A percentile compares a stretch with the other conserved stretches of the same genome.
phyloP scores from a whole-genome alignment of 352 stramenopile genomes.

The Bremia lactucae region DNA sequence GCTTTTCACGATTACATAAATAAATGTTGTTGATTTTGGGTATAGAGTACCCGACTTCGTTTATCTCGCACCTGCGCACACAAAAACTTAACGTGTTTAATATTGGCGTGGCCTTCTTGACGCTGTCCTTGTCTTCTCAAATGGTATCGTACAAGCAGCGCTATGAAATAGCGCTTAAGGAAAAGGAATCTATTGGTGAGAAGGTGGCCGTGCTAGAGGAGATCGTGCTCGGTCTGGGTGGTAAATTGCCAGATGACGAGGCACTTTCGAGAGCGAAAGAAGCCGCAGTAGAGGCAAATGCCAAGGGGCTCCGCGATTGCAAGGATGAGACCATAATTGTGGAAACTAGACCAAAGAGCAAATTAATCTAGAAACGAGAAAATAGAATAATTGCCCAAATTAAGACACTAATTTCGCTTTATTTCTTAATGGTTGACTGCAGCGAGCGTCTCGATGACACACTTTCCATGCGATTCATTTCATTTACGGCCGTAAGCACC shows the following conservation, averaged over 20 bases:
- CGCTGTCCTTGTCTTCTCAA: conserved; percentile 76
- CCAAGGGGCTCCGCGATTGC: conserved; percentile 11
- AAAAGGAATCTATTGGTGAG: conserved; percentile 34
- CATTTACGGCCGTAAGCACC: conserved; percentile 94
- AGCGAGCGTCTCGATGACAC: conserved; percentile 70
- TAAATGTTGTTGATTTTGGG: not conserved
- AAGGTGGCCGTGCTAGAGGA: conserved; percentile 48
- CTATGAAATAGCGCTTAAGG: conserved; percentile 25
- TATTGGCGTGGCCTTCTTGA: conserved; percentile 74
- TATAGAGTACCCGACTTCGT: conserved; percentile 71
- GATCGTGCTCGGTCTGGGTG: conserved; percentile 51
- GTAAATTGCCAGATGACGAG: conserved; percentile 44
- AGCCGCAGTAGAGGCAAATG: conserved; percentile 32
- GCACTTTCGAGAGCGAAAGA: conserved; percentile 34
- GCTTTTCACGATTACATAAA: not conserved
- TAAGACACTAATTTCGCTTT: conserved; percentile 1
- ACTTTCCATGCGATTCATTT: conserved; percentile 92
- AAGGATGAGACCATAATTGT: conserved; percentile 36
- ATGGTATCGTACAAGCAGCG: conserved; percentile 68
- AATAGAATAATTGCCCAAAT: conserved; percentile 1
- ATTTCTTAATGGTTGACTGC: conserved; percentile 63
- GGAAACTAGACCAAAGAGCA: no score
- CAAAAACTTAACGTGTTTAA: conserved; percentile 84
- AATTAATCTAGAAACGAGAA: no score
- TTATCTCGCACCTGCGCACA: conserved; percentile 61